These are phyloP conservation scores for Phytopythium helicoides DNA, from an alignment of 352 stramenopile genomes.

Conservation along the genomic window DNA sequence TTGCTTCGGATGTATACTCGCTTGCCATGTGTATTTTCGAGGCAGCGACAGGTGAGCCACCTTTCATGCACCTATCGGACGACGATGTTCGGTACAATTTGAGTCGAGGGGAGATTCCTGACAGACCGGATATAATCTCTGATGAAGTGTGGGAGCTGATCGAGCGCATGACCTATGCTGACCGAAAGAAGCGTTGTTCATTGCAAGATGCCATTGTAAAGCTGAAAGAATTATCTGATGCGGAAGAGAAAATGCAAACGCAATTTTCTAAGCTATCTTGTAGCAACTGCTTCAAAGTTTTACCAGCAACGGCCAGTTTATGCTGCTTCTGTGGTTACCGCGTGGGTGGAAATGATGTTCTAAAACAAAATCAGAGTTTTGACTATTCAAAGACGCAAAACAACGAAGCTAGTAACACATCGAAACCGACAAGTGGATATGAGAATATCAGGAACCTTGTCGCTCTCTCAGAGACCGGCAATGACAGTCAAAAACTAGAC, in stretches of 20 bases:
- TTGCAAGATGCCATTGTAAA: neutral
- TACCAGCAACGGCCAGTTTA: neutral
- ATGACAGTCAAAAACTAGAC: no score
- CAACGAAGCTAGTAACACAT: no score
- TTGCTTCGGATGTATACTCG: no score
- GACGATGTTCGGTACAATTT: slow-evolving; percentile 5
- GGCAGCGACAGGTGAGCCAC: slow-evolving; percentile 17
- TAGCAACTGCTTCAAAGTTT: neutral
- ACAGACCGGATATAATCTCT: slow-evolving; percentile 6
- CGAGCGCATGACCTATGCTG: slow-evolving; percentile 6
- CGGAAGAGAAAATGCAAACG: neutral
- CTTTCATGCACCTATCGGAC: slow-evolving; percentile 17
- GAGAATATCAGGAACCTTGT: no score
- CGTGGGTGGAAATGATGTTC: no score
- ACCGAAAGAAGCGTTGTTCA: slow-evolving; percentile 2
- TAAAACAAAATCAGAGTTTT: no score
- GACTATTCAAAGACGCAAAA: no score
- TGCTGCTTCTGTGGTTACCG: neutral
- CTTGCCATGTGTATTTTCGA: no score
- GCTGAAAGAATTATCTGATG: slow-evolving; percentile 4
- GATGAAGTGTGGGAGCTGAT: slow-evolving; percentile 19
- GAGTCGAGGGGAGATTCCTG: slow-evolving; percentile 5
- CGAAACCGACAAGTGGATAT: no score
- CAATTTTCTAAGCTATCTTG: no score
- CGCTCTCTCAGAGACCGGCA: no score